Evolutionary conservation across 441 rosid genomes (phyloP), one percentile per base, ranked within the genome.

Genomic region (Eruca vesicaria): DNA sequence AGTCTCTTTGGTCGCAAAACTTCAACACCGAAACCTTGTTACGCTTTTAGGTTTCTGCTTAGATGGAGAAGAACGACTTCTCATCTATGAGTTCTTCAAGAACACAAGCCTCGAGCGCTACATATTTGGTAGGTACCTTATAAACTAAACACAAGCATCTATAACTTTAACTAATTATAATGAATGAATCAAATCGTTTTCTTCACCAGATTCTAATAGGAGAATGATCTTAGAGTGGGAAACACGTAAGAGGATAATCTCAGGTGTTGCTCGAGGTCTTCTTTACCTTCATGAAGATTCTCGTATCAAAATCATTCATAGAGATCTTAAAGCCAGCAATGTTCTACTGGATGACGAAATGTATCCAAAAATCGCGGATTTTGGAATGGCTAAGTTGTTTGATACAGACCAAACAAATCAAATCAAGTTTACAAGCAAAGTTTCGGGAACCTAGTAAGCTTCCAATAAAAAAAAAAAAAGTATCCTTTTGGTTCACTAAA

Each of bases 301-400:
- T 29, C 83, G 80, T 59, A 80, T 75, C 33, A 71, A 78, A 29
- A 80, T 85, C 28, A 73, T 87, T 68, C 89, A 84, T 61, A 66
- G 88, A 6, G 88, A 86, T 65, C 63, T 84, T 63, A 86, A 88
- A 72, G 81, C 82, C 11, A 84, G 84, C 64, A 86, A 88, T 53
- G 80, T 84, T 52, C 69, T 86, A n/a, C 69, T 84, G 66, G 90
- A 86, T 15, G 82, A 78, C 16, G 16, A 56, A 36, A 83, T 86
- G 88, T 82, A 83, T 71, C 84, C 92, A 0, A 83, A 83, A 72
- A 81, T 86, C 16, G 81, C 85, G 0, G 86, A 88, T 77, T 88
- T 86, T 55, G 86, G 92, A 60, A 28, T 81, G 69, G 91, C 87
- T 6, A 84, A 72, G 72, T 74, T 85, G 23, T 85, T 87, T 33